phyloP scores from a whole-genome alignment of 179 eudicot species.

The Actinidia polygama region DNA sequence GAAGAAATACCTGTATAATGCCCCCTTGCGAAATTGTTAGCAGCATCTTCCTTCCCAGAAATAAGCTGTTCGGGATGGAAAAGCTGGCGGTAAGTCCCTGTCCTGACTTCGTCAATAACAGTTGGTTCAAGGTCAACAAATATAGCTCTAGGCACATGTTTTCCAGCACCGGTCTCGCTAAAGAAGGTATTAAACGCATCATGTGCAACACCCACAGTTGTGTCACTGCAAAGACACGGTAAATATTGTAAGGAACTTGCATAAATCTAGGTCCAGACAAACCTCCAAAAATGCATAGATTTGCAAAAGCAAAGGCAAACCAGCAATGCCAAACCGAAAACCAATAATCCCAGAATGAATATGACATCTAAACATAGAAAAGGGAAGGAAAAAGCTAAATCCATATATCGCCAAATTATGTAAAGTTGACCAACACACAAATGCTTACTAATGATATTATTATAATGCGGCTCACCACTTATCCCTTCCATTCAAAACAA shows the following conservation, averaged over 20 bases:
- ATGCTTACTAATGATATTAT: neutral
- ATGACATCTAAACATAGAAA: neutral
- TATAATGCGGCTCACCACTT: neutral
- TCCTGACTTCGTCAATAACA: slow-evolving; percentile 81
- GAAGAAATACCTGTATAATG: slow-evolving; percentile 67
- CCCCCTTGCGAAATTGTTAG: slow-evolving; percentile 85
- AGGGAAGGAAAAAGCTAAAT: neutral
- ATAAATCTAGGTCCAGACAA: neutral
- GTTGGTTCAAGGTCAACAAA: slow-evolving; percentile 89
- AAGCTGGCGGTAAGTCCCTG: slow-evolving; percentile 76
- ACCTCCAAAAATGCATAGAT: neutral
- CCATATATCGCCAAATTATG: neutral
- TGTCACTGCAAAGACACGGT: slow-evolving; percentile 51
- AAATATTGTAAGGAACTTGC: neutral
- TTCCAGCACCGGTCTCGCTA: slow-evolving; percentile 82
- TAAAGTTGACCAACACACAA: neutral
- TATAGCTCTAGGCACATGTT: slow-evolving; percentile 85
- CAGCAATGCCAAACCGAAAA: neutral
- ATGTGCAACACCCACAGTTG: slow-evolving; percentile 54
- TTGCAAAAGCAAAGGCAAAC: neutral
- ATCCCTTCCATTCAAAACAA: neutral
- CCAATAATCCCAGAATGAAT: neutral
- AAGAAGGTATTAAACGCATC: slow-evolving; percentile 93
- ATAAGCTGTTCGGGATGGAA: slow-evolving; percentile 90
- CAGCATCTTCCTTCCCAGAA: slow-evolving; percentile 88